phyloP scores from a whole-genome alignment of 2,329 filamentous ascomycete genomes.

The Cercospora zeina region DNA sequence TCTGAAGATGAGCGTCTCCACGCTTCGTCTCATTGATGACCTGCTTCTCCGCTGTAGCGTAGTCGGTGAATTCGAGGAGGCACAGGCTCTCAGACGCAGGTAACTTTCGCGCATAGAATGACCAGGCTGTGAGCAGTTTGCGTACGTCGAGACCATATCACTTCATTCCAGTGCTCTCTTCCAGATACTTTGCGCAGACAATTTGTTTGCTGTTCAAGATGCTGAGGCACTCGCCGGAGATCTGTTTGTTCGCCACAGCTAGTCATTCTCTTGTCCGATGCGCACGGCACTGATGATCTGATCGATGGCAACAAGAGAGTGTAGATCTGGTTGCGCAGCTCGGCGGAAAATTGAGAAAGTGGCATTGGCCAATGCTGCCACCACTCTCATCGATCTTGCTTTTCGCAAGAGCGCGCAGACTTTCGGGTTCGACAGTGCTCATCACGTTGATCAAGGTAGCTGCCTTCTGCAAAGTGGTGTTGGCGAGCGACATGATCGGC shows the following conservation, averaged over 20 bases:
- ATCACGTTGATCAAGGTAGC: neutral
- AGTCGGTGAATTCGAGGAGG: no score
- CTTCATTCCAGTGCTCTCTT: neutral
- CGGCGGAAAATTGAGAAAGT: neutral
- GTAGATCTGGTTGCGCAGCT: conserved; percentile 13
- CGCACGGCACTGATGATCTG: neutral
- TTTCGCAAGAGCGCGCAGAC: neutral
- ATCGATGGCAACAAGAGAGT: neutral
- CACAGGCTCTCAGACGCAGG: no score
- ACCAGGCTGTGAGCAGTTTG: neutral
- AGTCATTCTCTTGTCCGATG: neutral
- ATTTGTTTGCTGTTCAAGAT: neutral
- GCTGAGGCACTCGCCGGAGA: neutral
- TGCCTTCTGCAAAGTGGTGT: neutral
- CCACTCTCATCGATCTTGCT: neutral
- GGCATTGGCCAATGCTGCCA: neutral
- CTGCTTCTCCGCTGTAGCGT: no score
- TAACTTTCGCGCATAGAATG: no score
- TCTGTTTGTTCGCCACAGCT: conserved; percentile 1
- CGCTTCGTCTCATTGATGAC: no score
- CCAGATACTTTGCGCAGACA: neutral
- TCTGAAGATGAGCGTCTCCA: no score
- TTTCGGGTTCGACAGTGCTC: neutral
- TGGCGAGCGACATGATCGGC: neutral
- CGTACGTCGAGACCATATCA: neutral